Conservation (phyloP, 352 stramenopile species). For the Blastocystis sp. region DNA sequence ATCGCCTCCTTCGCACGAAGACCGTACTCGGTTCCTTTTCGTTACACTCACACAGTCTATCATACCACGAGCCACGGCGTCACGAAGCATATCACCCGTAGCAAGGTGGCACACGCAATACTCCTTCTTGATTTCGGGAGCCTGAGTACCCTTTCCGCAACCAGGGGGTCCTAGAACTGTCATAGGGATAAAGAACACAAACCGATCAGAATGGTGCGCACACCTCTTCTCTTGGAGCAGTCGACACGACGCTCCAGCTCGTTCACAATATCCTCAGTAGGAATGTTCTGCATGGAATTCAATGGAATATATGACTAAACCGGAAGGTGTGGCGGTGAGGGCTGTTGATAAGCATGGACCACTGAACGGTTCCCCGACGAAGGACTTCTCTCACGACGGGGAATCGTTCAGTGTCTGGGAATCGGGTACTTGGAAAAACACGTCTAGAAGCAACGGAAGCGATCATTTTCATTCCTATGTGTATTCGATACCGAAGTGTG, state of each 20-base stretch:
- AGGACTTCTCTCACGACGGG: too few relatives aligned
- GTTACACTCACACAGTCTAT: neutral
- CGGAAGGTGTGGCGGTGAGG: neutral
- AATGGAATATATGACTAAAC: neutral
- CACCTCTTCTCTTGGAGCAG: constrained; percentile 80
- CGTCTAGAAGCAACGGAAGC: too few relatives aligned
- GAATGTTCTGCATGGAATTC: constrained; percentile 62
- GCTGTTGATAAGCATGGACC: neutral
- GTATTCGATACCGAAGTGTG: too few relatives aligned
- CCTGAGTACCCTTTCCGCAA: constrained; percentile 95
- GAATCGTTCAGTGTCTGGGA: too few relatives aligned
- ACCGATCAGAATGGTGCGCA: constrained; percentile 83
- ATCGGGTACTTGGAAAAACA: too few relatives aligned
- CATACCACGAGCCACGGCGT: constrained; percentile 82
- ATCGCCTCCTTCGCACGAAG: constrained; percentile 76
- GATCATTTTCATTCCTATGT: too few relatives aligned
- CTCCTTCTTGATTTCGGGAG: constrained; percentile 87
- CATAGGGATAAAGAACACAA: constrained; percentile 28
- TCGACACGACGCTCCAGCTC: constrained; percentile 80
- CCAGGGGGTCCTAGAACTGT: constrained; percentile 73
- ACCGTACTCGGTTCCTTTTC: constrained; percentile 65
- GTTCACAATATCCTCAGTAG: constrained; percentile 72
- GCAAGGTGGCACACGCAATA: constrained; percentile 93
- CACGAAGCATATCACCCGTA: constrained; percentile 96
- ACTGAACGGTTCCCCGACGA: neutral